These are phyloP conservation scores for Fulvia fulva DNA, from an alignment of 2,329 filamentous ascomycete genomes.

Conservation along the genomic window DNA sequence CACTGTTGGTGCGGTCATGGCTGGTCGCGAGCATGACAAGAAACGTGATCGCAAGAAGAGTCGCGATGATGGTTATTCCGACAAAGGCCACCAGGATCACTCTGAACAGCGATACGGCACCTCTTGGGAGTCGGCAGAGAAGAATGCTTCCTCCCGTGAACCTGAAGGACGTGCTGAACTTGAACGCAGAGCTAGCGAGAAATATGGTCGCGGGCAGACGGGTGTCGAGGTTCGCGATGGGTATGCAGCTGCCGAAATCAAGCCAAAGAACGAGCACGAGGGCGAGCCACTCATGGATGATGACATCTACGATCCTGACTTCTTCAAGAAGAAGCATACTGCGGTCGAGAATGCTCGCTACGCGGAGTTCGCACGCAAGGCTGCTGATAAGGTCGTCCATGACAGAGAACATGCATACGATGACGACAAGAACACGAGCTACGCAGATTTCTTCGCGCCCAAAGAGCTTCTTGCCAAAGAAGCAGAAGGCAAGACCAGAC, in stretches of 20 bases:
- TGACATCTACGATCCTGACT: slow-evolving; percentile 44
- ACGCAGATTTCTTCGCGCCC: slow-evolving; percentile 48
- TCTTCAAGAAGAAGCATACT: slow-evolving; percentile 40
- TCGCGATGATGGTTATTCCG: slow-evolving; percentile 12
- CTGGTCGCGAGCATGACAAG: slow-evolving; percentile 23
- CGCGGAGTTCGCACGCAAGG: slow-evolving; percentile 28
- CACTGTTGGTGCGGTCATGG: slow-evolving; percentile 29
- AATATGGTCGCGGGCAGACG: slow-evolving; percentile 11
- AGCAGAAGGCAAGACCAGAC: slow-evolving; percentile 35
- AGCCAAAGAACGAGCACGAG: slow-evolving; percentile 31
- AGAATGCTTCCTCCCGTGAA: neutral
- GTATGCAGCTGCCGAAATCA: slow-evolving; percentile 24
- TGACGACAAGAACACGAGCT: slow-evolving; percentile 13
- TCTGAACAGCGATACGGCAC: neutral
- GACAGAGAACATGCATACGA: slow-evolving; percentile 42
- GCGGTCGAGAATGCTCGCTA: slow-evolving; percentile 21
- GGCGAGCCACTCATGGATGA: slow-evolving; percentile 42
- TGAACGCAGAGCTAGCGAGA: slow-evolving; percentile 12
- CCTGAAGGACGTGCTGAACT: slow-evolving; percentile 6
- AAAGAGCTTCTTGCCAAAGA: slow-evolving; percentile 42
- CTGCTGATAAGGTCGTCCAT: slow-evolving; percentile 40
- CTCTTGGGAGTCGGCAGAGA: neutral
- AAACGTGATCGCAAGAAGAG: slow-evolving; percentile 15
- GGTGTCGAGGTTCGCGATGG: slow-evolving; percentile 15
- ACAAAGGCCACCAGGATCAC: slow-evolving; percentile 7